A percentile compares a stretch with the other conserved stretches of the same genome.
Conservation (phyloP, 2,329 filamentous ascomycete species). For the Coniochaeta sp. region DNA sequence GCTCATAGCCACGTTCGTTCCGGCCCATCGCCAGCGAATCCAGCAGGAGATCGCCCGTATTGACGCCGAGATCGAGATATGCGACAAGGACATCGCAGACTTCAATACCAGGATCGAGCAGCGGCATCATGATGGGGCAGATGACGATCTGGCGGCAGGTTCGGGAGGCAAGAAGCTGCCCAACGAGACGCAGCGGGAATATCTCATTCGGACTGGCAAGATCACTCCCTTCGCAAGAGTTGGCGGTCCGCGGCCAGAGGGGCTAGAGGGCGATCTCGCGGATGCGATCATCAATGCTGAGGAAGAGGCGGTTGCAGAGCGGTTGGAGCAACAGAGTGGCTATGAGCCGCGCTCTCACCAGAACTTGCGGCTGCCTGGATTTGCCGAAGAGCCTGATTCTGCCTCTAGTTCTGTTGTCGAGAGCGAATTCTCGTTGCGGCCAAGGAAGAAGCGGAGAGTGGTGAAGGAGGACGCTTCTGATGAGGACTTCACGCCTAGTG, state of each 20-base stretch:
- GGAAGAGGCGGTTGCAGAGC: constrained; percentile 54
- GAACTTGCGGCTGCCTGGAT: constrained; percentile 65
- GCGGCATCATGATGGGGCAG: constrained; percentile 50
- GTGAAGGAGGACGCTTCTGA: constrained; percentile 27
- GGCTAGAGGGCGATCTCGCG: constrained; percentile 61
- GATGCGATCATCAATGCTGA: constrained; percentile 78
- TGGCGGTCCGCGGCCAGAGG: constrained; percentile 52
- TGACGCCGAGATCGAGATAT: constrained; percentile 53
- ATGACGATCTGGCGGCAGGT: constrained; percentile 20
- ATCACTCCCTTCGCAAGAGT: constrained; percentile 92
- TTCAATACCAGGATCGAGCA: constrained; percentile 76
- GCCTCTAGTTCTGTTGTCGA: constrained; percentile 26
- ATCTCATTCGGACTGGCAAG: constrained; percentile 89
- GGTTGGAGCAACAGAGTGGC: constrained; percentile 32
- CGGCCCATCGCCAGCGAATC: constrained; percentile 45
- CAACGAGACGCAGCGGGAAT: constrained; percentile 80
- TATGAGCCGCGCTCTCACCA: constrained; percentile 59
- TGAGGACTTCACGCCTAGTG: constrained; percentile 32
- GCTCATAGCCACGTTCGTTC: constrained; percentile 24
- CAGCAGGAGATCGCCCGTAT: constrained; percentile 60
- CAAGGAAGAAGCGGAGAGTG: constrained; percentile 46
- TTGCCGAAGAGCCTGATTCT: constrained; percentile 43
- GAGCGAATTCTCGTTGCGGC: constrained; percentile 49
- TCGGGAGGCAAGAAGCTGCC: constrained; percentile 46
- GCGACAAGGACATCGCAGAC: constrained; percentile 67